Base-by-base conservation (phyloP, 2,329 filamentous ascomycete species). In the Aspergillus floridensis region DNA sequence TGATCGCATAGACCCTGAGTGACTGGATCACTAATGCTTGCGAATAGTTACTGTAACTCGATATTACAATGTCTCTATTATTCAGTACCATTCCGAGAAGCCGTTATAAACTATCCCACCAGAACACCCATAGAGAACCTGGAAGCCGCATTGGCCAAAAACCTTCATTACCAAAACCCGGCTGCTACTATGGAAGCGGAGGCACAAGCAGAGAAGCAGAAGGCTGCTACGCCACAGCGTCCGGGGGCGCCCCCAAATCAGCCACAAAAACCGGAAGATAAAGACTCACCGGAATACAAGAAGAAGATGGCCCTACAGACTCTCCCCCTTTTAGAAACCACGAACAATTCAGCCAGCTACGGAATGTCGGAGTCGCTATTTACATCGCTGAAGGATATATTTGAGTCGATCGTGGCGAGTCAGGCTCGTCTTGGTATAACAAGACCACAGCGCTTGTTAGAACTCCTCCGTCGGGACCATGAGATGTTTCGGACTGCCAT, bases 11-110 rank as follows among this genome's bases (percentile, higher is more conserved):
- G 16, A 44, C 12, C 4, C 31, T 22, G 16, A 22, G 49, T 5
- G 44, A 19, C n/a, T 24, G 46, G 26, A 26, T 31, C 16, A 19
- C 63, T 67, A 50, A 62, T 48, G 10, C 12, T 41, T 46, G 24
- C 10, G 26, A 12, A 46, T 77, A 98, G 93, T 76, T 99, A 99
- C 79, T 96, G 92, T 80, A 99, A 99, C 78, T 99, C 95, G 14
- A 96, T 99, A 70, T 86, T 99, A 59, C 95, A 99, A 80, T 96
- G 92, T 69, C 86, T 99, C 59, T 99, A 96, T 79, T 96, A 96
- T 80, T 97, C 93, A 21, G 89, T 92, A 49, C 87, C 91, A 32
- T 99, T 99, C 76, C 91, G 95, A 77, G 89, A 97, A 80, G 87
- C 93, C 71, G 92, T 99, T 66, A 87, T 99, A 76, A 93, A 90